phyloP scores from a whole-genome alignment of 306 rosid species.

The Inga leiocalycina region DNA sequence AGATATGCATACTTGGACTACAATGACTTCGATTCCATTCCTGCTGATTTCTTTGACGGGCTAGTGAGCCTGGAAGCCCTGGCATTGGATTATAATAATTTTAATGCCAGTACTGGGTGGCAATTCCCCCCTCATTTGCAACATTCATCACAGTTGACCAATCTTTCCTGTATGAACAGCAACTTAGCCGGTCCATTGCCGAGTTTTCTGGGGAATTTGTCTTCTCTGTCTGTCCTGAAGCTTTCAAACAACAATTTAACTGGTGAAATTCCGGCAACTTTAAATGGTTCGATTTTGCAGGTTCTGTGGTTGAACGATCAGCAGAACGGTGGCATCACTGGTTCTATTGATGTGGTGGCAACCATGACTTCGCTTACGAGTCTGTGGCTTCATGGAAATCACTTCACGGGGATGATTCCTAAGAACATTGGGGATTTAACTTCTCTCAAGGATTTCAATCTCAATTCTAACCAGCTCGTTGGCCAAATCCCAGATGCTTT shows the following conservation, averaged over 20 bases:
- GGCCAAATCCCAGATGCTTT: conserved; percentile 76
- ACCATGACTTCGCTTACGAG: conserved; percentile 66
- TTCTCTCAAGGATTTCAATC: conserved; percentile 68
- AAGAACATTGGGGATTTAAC: conserved; percentile 63
- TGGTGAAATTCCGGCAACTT: conserved; percentile 60
- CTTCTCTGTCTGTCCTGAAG: conserved; percentile 60
- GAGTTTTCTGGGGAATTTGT: conserved; percentile 62
- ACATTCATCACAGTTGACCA: conserved; percentile 58
- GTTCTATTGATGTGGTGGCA: conserved; percentile 61
- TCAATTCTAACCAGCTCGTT: conserved; percentile 77
- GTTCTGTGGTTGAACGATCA: conserved; percentile 78
- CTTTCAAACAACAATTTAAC: conserved; percentile 62
- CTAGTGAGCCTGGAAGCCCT: conserved; percentile 60
- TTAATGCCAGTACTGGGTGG: conserved; percentile 78
- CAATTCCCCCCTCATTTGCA: conserved; percentile 50
- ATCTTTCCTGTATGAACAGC: conserved; percentile 64
- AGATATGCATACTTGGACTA: conserved; percentile 52
- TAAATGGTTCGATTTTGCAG: conserved; percentile 49
- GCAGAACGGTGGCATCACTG: conserved; percentile 55
- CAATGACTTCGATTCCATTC: conserved; percentile 82
- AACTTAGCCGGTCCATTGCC: conserved; percentile 82
- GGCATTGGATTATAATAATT: conserved; percentile 67
- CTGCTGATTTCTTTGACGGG: conserved; percentile 71
- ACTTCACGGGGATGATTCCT: conserved; percentile 73
- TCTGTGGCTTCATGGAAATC: conserved; percentile 92